A percentile compares a stretch with the other conserved stretches of the same genome.
Conservation (phyloP, 805 yeast genomes). For the Yamadazyma philogaea region DNA sequence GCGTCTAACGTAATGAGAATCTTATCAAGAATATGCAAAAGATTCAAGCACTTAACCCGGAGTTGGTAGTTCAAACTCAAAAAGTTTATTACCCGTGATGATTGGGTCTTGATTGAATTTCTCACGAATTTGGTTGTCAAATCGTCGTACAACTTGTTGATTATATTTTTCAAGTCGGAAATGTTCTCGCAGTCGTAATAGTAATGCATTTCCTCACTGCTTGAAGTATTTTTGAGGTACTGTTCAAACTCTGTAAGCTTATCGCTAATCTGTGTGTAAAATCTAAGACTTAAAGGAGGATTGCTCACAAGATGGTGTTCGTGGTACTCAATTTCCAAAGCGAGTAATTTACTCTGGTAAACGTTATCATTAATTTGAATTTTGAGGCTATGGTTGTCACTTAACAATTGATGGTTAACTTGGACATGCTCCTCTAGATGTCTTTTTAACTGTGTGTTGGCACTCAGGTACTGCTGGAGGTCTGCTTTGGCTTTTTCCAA, state of each 20-base stretch:
- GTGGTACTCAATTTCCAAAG: constrained; percentile 7
- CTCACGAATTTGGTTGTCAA: constrained; percentile 9
- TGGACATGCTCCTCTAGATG: not conserved
- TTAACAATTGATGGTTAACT: not conserved
- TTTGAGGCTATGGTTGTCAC: constrained; percentile 4
- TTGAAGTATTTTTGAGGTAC: constrained; percentile 7
- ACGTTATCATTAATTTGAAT: constrained; percentile 9
- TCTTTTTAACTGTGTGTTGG: not conserved
- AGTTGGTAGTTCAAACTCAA: constrained; percentile 13
- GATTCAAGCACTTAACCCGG: constrained; percentile 8
- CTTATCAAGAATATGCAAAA: constrained; percentile 14
- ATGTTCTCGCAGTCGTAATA: constrained; percentile 12
- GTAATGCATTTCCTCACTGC: constrained; percentile 5
- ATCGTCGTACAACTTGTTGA: constrained; percentile 11
- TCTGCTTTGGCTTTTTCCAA: not conserved
- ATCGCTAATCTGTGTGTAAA: constrained; percentile 9
- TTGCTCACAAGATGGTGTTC: constrained; percentile 3
- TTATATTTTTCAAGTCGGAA: constrained; percentile 10
- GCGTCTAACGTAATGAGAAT: constrained; percentile 13
- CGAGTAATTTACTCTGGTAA: constrained; percentile 6
- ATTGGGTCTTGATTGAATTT: constrained; percentile 1
- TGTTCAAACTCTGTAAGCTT: constrained; percentile 11
- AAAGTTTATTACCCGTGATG: constrained; percentile 6
- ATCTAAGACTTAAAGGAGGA: constrained; percentile 7
- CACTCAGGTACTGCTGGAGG: not conserved